Conservation (phyloP, 2,329 filamentous ascomycete genomes). For the Colletotrichum ledebouriae region DNA sequence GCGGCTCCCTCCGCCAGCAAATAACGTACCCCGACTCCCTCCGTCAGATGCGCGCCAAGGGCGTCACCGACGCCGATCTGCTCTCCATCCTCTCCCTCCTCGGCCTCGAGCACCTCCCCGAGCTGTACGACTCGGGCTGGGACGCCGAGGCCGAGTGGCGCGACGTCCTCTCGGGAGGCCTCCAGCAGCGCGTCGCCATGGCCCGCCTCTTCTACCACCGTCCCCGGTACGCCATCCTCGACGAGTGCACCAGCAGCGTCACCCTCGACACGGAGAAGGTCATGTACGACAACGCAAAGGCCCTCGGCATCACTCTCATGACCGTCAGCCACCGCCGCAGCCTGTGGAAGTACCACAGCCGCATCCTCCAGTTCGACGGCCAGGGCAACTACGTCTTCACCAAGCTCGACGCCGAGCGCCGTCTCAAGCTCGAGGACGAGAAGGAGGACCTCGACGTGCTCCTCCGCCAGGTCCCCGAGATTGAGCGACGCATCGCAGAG, state of each 20-base stretch:
- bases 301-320: constrained; percentile 93
- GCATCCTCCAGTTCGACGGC: constrained; percentile 96
- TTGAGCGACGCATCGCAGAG: constrained; percentile 87
- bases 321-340: constrained; percentile 93
- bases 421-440: constrained; percentile 92
- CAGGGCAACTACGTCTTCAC: constrained; percentile 94
- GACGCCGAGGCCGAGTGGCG: constrained; percentile 97
- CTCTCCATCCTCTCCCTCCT: constrained; percentile 81
- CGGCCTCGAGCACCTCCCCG: constrained; percentile 85
- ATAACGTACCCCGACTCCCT: constrained; percentile 95
- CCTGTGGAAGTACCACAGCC: constrained; percentile 95
- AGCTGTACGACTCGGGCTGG: constrained; percentile 83
- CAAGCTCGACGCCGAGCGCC: constrained; percentile 85
- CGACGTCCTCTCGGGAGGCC: constrained; percentile 89
- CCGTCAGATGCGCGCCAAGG: constrained; percentile 87
- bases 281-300: constrained; percentile 98
- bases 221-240: constrained; percentile 93
- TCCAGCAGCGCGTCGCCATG: constrained; percentile 98
- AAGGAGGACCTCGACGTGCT: constrained; percentile 92
- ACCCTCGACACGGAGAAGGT: constrained; percentile 93
- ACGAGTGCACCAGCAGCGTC: constrained; percentile 96
- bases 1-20: constrained; percentile 93
- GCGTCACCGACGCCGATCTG: constrained; percentile 85
- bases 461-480: constrained; percentile 86
- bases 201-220: constrained; percentile 94